Evolutionary conservation across 768 basidiomycete species (phyloP).

Genomic region (Xerocomellus chrysenteron): DNA sequence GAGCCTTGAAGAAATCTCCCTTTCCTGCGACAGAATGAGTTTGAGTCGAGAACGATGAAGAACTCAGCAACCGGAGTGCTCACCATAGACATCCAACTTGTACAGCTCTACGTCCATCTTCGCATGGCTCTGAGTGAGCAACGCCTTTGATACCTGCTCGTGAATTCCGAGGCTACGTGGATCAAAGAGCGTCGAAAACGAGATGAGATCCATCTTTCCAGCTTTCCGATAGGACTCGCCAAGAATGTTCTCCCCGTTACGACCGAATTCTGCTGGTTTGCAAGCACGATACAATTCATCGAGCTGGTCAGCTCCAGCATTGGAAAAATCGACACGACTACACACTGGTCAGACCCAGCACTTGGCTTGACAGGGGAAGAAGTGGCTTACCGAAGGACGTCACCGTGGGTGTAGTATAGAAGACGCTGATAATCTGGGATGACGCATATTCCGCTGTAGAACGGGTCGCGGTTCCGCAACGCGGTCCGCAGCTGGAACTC

Average conservation of each 20-base stretch:
- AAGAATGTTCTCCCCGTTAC: not conserved
- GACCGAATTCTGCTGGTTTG: slow-evolving; percentile 8
- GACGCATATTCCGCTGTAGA: not conserved
- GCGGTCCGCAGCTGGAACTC: not conserved
- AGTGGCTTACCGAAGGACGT: not conserved
- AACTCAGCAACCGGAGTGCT: not conserved
- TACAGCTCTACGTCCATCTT: slow-evolving; percentile 33
- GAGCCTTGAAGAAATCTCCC: slow-evolving; percentile 10
- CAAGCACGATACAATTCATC: slow-evolving; percentile 2
- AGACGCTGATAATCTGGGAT: not conserved
- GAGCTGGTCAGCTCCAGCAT: not conserved
- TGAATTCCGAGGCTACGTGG: slow-evolving; percentile 2
- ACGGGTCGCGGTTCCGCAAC: not conserved
- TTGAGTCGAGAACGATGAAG: not conserved
- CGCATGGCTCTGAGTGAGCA: not conserved
- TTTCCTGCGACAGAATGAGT: not conserved
- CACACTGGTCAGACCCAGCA: not conserved
- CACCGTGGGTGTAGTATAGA: not conserved
- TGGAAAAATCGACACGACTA: not conserved
- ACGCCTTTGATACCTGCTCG: not conserved
- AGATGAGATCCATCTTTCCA: slow-evolving; percentile 40
- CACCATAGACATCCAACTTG: slow-evolving; percentile 51
- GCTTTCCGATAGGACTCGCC: slow-evolving; percentile 38
- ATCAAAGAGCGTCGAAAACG: slow-evolving; percentile 30
- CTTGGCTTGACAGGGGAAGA: not conserved